Base-by-base conservation (phyloP, 75 land plant genomes). In the Selaginella tamariscina region DNA sequence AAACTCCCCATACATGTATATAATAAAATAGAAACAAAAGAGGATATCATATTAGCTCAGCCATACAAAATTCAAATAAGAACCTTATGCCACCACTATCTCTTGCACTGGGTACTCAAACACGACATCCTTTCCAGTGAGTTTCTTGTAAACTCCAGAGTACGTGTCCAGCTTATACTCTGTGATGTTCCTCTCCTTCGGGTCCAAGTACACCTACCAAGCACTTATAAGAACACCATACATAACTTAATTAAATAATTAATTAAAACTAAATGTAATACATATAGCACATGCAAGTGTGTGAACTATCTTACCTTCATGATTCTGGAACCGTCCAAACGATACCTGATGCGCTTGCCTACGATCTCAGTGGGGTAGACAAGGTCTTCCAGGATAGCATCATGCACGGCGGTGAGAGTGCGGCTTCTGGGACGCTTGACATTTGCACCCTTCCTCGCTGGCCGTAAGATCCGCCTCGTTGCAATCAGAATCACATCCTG, bases 391-490 rank as follows among this genome's bases (percentile, higher is more conserved):
- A 88, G 75, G 24, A 81, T 83, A 22, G 86, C 91, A 65, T 88
- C 91, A 70, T 88, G 89, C 11, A 88, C 89, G 29, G 89, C 65
- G 30, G 91, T 88, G 31, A 88, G 74, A n/a, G 91, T 86, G 55
- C 91, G 79, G 69, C 76, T 88, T 20, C 91, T 76, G 0, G 91
- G 91, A 13, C 91, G 66, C 33, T 73, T 74, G 54, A 49, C 78
- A 65, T 88, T 84, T 31, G 91, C 77, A 27, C 91, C 91, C 71
- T 88, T 88, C 86, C 85, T 88, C 32, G 91, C 89, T 27, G 91
- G 89, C 68, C 89, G 81, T 84, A 86, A 15, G 31, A 88, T 88
- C 66, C 91, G 82, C 64, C 91, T 71, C n/a, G 84, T 83, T 11
- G 89, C 82, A 71, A 86, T 75, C 29, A 88, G 0, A 24, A 88